Conservation (phyloP, 805 yeast genomes). For the Maudiozyma barnettii region DNA sequence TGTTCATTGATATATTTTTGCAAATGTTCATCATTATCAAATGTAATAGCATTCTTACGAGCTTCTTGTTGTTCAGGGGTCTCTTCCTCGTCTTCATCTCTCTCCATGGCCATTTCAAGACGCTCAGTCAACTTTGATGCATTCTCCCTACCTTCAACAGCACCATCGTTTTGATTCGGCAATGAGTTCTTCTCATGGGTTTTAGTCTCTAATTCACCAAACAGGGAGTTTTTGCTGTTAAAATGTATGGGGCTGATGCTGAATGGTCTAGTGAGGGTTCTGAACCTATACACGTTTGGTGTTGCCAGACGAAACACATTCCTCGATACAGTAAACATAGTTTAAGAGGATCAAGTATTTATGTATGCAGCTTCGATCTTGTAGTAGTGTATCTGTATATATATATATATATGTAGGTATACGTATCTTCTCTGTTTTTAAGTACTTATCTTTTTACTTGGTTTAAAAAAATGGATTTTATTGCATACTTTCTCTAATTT, state of each 20-base stretch:
- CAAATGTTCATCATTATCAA: constrained; percentile 29
- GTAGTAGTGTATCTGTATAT: too few relatives aligned
- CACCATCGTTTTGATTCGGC: not conserved
- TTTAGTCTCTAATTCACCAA: constrained; percentile 1
- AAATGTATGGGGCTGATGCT: not conserved
- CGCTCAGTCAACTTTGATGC: constrained; percentile 2
- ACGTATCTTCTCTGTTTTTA: too few relatives aligned
- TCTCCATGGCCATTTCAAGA: constrained; percentile 4
- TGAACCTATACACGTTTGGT: not conserved
- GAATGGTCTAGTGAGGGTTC: not conserved
- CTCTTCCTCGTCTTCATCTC: constrained; percentile 16
- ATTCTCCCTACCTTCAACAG: not conserved
- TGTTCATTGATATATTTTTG: constrained; percentile 44
- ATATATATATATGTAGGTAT: too few relatives aligned
- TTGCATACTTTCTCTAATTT: too few relatives aligned
- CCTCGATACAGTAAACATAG: not conserved
- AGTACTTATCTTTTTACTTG: too few relatives aligned
- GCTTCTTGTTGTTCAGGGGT: constrained; percentile 13
- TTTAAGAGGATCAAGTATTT: not conserved
- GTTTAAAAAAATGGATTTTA: too few relatives aligned
- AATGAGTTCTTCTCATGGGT: not conserved
- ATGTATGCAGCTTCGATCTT: not conserved
- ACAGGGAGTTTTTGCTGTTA: constrained; percentile 1
- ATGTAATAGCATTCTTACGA: constrained; percentile 22
- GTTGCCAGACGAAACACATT: not conserved